Percentiles rank a stretch among this genome's conserved stretches.
Conservation (phyloP, 495 filamentous ascomycete species). For the Aspergillus coremiiformis region DNA sequence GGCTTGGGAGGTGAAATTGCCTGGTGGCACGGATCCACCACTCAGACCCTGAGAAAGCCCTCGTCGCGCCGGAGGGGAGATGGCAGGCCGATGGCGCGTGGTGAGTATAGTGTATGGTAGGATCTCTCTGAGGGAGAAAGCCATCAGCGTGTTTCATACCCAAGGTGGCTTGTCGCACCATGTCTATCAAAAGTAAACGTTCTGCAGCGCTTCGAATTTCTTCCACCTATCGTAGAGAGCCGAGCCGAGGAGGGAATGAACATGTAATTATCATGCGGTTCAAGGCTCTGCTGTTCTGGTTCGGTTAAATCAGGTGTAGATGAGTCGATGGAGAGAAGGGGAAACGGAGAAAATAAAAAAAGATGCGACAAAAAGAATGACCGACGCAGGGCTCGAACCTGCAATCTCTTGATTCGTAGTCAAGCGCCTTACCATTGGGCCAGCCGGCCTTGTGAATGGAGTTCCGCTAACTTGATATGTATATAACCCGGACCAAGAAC, state of each 20-base stretch:
- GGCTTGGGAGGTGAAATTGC: background rate
- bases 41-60: background rate
- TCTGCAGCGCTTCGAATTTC: background rate
- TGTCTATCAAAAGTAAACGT: too few relatives aligned
- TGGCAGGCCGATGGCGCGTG: too few relatives aligned
- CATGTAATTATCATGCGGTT: too few relatives aligned
- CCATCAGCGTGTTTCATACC: background rate
- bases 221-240: background rate
- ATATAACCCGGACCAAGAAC: too few relatives aligned
- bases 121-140: background rate
- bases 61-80: background rate
- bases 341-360: too few relatives aligned
- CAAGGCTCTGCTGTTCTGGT: too few relatives aligned
- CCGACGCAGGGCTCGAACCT: slow-evolving; percentile 37
- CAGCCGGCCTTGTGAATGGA: slow-evolving; percentile 33
- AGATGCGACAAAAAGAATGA: slow-evolving; percentile 7
- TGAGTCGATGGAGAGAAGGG: too few relatives aligned
- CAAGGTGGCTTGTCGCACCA: background rate
- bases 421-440: slow-evolving; percentile 67
- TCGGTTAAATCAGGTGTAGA: too few relatives aligned
- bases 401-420: slow-evolving; percentile 62
- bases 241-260: background rate
- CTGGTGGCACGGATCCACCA: background rate
- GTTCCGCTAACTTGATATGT: too few relatives aligned
- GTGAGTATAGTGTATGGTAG: background rate